A percentile compares a stretch with the other conserved stretches of the same genome.
These are phyloP conservation scores for Phytophthora macrochlamydospora DNA, from an alignment of 352 stramenopile genomes.

Conservation along the genomic window DNA sequence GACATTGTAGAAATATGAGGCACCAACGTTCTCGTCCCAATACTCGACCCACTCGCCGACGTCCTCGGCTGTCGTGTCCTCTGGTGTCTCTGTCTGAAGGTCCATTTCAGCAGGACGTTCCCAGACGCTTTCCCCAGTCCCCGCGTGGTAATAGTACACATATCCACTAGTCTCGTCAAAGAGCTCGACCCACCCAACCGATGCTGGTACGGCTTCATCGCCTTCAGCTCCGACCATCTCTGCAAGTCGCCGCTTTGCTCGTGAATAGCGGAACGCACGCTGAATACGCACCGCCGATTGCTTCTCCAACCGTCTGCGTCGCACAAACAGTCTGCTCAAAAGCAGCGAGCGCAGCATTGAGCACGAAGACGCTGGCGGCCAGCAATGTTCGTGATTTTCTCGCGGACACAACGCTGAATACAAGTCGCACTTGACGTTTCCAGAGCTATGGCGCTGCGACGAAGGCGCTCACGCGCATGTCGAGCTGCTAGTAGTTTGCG, in stretches of 20 bases:
- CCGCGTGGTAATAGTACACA: slow-evolving; percentile 74
- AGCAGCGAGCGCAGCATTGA: slow-evolving; percentile 45
- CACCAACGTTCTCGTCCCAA: slow-evolving; percentile 70
- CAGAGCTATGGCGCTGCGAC: slow-evolving; percentile 9
- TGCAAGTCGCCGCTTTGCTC: slow-evolving; percentile 45
- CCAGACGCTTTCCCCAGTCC: slow-evolving; percentile 60
- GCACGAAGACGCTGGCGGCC: slow-evolving; percentile 21
- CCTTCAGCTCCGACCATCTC: slow-evolving; percentile 34
- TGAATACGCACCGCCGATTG: slow-evolving; percentile 50
- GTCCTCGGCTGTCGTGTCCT: slow-evolving; percentile 12
- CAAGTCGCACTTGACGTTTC: slow-evolving; percentile 32
- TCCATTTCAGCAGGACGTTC: slow-evolving; percentile 44
- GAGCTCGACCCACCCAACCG: slow-evolving; percentile 62
- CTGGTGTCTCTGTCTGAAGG: slow-evolving; percentile 6
- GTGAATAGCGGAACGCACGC: slow-evolving; percentile 56
- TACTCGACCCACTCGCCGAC: slow-evolving; percentile 70
- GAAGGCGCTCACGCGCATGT: slow-evolving; percentile 13
- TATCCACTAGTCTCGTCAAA: slow-evolving; percentile 69
- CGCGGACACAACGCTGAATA: slow-evolving; percentile 49
- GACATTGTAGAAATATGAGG: slow-evolving; percentile 76
- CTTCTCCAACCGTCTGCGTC: slow-evolving; percentile 23
- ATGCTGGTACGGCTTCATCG: slow-evolving; percentile 2
- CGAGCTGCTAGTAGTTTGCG: slow-evolving; percentile 27
- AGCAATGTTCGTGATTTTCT: slow-evolving; percentile 18
- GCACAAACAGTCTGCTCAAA: slow-evolving; percentile 39